A percentile compares a stretch with the other conserved stretches of the same genome.
Evolutionary conservation across 73 alveolate species (phyloP).

Genomic region (Tetrahymena elliotti): DNA sequence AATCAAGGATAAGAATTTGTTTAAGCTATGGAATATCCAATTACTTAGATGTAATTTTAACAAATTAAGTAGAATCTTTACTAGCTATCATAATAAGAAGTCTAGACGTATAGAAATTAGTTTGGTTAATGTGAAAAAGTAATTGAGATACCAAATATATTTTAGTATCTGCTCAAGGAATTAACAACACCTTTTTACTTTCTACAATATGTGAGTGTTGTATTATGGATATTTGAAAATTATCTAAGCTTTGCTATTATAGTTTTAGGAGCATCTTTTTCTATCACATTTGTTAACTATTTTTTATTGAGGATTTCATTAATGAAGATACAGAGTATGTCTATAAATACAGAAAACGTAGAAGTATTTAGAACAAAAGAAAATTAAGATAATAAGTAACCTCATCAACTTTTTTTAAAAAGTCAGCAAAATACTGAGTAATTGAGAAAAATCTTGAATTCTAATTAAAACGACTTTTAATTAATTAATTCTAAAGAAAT

Average conservation of each 20-base stretch:
- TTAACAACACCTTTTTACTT: constrained; percentile 12
- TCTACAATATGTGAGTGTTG: background rate
- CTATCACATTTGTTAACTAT: background rate
- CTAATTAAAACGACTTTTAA: background rate
- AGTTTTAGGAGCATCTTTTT: background rate
- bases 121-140: background rate
- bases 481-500: constrained; percentile 1
- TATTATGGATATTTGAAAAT: background rate
- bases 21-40: background rate
- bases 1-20: too few species aligned
- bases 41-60: too few species aligned
- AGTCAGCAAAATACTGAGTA: constrained; percentile 50
- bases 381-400: background rate
- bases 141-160: background rate
- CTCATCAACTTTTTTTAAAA: too few species aligned
- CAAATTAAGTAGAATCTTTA: background rate
- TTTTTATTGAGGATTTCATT: background rate
- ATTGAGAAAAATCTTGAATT: too few species aligned
- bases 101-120: background rate
- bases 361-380: background rate
- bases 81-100: background rate
- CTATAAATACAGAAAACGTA: background rate
- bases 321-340: background rate
- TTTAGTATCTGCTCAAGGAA: background rate
- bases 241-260: background rate